These are phyloP conservation scores for Sporothrix pseudoabietina DNA, from an alignment of 2,329 filamentous ascomycete species.

Conservation along the genomic window DNA sequence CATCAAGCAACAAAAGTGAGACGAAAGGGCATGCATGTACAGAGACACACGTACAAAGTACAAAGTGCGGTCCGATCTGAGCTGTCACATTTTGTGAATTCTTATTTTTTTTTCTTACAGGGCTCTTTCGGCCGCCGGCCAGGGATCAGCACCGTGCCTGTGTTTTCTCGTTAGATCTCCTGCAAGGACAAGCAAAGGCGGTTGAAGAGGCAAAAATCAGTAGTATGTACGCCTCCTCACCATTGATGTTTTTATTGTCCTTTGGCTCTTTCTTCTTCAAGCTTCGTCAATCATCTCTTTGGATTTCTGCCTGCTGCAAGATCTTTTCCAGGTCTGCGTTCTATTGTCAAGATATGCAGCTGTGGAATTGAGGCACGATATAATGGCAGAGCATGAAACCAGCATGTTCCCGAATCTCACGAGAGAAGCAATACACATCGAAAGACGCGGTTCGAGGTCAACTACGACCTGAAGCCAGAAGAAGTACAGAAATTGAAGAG, in stretches of 20 bases:
- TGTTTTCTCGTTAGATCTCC: background rate
- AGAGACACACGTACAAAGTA: background rate
- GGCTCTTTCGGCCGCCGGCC: background rate
- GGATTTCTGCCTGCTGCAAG: background rate
- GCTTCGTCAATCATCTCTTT: background rate
- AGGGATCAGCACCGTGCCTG: background rate
- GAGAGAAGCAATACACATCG: background rate
- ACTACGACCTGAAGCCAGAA: background rate
- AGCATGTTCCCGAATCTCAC: background rate
- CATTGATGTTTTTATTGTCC: background rate
- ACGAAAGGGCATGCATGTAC: background rate
- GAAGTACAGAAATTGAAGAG: background rate
- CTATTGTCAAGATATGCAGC: background rate
- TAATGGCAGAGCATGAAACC: background rate
- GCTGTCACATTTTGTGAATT: constrained; percentile 13
- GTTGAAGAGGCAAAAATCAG: background rate
- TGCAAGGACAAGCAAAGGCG: background rate
- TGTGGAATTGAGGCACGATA: background rate
- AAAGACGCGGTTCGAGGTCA: background rate
- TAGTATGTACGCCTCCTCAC: background rate
- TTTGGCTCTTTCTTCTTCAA: too few species aligned
- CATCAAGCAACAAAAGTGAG: background rate
- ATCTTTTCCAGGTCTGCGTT: background rate
- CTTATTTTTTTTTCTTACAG: too few species aligned
- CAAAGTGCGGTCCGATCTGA: background rate